These are phyloP conservation scores for Cryphonectria carpinicola DNA, from an alignment of 2,329 filamentous ascomycete genomes.

Conservation along the genomic window DNA sequence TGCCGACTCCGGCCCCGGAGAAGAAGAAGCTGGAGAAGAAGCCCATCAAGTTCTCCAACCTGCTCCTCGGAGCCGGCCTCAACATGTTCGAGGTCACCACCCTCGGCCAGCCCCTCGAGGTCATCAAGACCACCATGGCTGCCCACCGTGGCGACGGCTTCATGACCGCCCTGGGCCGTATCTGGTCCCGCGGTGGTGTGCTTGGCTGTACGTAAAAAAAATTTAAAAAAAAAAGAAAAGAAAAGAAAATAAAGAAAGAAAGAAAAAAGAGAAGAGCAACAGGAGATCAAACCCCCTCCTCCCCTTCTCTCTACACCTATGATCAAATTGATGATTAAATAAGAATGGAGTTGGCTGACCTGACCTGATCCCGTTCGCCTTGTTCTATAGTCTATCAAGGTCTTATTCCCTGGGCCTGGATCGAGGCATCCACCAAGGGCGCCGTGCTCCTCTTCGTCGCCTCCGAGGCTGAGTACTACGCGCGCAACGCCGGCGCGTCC, in stretches of 20 bases:
- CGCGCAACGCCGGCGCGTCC: constrained; percentile 77
- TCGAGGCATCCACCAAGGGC: constrained; percentile 99
- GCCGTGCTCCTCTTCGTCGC: constrained; percentile 99
- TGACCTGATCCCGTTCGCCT: neutral
- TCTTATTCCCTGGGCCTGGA: constrained; percentile 99
- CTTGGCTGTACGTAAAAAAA: constrained; percentile 81
- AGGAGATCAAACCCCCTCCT: no score
- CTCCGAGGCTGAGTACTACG: constrained; percentile 96
- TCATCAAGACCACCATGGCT: constrained; percentile 99
- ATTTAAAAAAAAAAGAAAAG: neutral
- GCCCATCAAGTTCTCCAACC: constrained; percentile 99
- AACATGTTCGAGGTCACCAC: constrained; percentile 90
- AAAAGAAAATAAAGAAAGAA: no score
- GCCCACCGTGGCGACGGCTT: constrained; percentile 93
- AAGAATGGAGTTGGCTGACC: no score
- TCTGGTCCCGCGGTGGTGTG: constrained; percentile 92
- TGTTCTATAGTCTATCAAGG: constrained; percentile 85
- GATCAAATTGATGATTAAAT: neutral
- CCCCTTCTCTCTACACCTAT: neutral
- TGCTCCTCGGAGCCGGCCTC: constrained; percentile 90
- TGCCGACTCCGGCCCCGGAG: constrained; percentile 51
- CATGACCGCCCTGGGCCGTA: constrained; percentile 75
- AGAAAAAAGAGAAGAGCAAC: no score
- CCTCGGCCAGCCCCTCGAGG: constrained; percentile 83
- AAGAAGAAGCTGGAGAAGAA: constrained; percentile 85